phyloP scores from a whole-genome alignment of 805 yeast species.

The Metschnikowia gruessii region DNA sequence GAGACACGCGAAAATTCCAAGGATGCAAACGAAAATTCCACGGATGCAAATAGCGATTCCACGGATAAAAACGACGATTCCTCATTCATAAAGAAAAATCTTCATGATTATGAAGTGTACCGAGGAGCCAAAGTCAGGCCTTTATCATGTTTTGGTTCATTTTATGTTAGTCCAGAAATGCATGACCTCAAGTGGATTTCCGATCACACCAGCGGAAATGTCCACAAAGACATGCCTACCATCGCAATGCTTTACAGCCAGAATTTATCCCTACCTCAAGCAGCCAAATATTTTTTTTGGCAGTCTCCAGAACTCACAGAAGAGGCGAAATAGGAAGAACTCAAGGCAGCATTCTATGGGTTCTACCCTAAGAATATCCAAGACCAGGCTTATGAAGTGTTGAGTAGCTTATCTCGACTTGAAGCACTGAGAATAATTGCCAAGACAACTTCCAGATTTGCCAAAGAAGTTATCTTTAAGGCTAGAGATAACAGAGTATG shows the following conservation, averaged over 20 bases:
- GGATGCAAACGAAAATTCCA: too few relatives aligned
- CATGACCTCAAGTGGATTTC: not conserved
- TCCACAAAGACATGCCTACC: constrained; percentile 1
- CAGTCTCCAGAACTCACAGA: not conserved
- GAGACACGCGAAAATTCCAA: too few relatives aligned
- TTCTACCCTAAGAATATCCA: not conserved
- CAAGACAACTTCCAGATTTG: not conserved
- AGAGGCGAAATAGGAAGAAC: not conserved
- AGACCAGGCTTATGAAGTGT: not conserved
- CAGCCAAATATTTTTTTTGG: not conserved
- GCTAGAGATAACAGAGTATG: not conserved
- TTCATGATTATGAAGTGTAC: not conserved
- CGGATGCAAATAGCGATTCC: too few relatives aligned
- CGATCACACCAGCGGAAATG: constrained; percentile 2
- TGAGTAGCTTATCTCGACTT: not conserved
- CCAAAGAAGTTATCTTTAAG: not conserved
- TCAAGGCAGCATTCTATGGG: constrained; percentile 1
- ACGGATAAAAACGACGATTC: too few relatives aligned
- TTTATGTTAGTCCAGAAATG: not conserved
- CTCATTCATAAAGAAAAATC: too few relatives aligned
- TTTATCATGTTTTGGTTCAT: not conserved
- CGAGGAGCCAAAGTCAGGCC: not conserved
- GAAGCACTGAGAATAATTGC: constrained; percentile 1
- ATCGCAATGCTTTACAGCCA: constrained; percentile 4
- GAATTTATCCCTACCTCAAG: not conserved